These are phyloP conservation scores for Phytophthora multivora DNA, from an alignment of 352 stramenopile genomes.

Conservation along the genomic window DNA sequence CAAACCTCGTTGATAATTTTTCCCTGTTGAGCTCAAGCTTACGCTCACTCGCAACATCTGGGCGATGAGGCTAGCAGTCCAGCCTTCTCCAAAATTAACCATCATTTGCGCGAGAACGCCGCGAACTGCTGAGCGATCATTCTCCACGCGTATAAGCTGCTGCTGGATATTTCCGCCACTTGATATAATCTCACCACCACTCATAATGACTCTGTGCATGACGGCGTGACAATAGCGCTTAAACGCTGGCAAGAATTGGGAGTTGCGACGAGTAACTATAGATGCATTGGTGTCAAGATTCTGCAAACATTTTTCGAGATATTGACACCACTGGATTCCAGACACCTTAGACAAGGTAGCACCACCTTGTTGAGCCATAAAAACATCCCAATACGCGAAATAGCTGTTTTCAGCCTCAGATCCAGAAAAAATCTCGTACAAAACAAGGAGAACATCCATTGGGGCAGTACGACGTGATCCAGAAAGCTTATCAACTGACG, in stretches of 20 bases:
- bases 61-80: constrained; percentile 29
- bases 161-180: constrained; percentile 26
- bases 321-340: constrained; percentile 35
- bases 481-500: neutral
- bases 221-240: constrained; percentile 31
- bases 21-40: constrained; percentile 2
- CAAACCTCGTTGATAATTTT: constrained; percentile 26
- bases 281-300: neutral
- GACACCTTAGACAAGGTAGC: neutral
- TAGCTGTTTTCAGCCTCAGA: neutral
- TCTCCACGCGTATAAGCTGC: constrained; percentile 20
- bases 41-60: constrained; percentile 27
- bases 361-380: constrained; percentile 14
- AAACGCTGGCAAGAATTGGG: constrained; percentile 35
- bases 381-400: constrained; percentile 27
- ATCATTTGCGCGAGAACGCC: constrained; percentile 32
- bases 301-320: constrained; percentile 33
- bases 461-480: neutral
- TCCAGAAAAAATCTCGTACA: constrained; percentile 33
- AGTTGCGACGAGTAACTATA: neutral
- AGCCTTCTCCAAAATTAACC: constrained; percentile 23
- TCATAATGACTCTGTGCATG: constrained; percentile 28
- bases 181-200: constrained; percentile 42
- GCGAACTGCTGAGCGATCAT: constrained; percentile 27
- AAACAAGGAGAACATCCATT: constrained; percentile 25